Evolutionary conservation across 371 early-diverging fungal genomes (phyloP), one percentile per base, ranked within the genome.

Genomic region (Lichtheimia corymbifera): DNA sequence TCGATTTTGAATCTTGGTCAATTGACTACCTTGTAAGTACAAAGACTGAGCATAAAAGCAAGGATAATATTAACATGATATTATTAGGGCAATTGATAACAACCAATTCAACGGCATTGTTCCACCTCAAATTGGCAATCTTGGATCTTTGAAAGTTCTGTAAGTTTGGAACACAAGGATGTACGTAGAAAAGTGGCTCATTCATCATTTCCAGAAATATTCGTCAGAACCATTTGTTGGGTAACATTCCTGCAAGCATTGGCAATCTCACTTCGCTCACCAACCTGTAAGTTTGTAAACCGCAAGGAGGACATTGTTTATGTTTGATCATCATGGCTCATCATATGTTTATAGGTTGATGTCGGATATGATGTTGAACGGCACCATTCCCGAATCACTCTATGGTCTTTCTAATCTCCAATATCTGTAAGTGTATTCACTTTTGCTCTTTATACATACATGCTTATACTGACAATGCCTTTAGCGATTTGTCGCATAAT

Each of bases 401-500:
- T 76, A 61, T 28, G 67, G 63, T 9, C 58, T 79, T 18, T 44
- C 55, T 18, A 70, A 64, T 47, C 66, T 77, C 7, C 54, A 62
- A 53, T 54, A 65, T 18, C 61, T 75, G 74, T 73, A 70, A 64
- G 66, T 57, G 5, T n/a, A 7, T 43, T 22, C 6, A 11, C 6
- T 35, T 1, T 9, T 1, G 11, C 35, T 9, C 0, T 35, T 0
- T 35, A 11, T 9, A 0, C 35, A 35, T 35, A 7, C 7, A 30
- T 11, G 35, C 47, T 18, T 17, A 22, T 17, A n/a, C 2, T 4
- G 4, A 5, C 13, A 22, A 22, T 11, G 15, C 20, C 42, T 30
- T 55, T 20, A 80, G 77, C 5, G 82, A 85, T 56, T 58, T 85
- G 7, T 76, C 83, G 20, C 75, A 78, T 47, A 85, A 85, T 53